A percentile compares a stretch with the other conserved stretches of the same genome.
Evolutionary conservation across 805 yeast species (phyloP).

Genomic region (Zygosaccharomyces gambellarensis): DNA sequence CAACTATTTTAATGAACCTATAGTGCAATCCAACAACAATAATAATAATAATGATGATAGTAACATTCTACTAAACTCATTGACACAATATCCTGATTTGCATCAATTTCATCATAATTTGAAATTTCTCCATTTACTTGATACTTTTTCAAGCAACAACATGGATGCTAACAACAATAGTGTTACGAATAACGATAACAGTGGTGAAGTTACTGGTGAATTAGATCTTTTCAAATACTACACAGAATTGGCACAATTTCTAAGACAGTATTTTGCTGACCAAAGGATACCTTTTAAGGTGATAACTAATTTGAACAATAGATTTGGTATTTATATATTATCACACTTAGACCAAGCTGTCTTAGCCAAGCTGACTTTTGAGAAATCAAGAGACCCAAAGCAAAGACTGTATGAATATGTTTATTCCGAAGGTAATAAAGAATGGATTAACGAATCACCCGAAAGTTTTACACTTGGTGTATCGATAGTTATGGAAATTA

Average conservation of each 20-base stretch:
- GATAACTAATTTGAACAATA: constrained; percentile 25
- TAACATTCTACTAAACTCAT: constrained; percentile 32
- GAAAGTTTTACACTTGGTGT: constrained; percentile 28
- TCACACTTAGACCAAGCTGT: constrained; percentile 6
- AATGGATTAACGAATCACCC: constrained; percentile 30
- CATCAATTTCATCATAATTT: constrained; percentile 33
- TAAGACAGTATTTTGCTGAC: constrained; percentile 21
- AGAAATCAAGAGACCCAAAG: constrained; percentile 21
- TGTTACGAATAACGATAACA: constrained; percentile 3
- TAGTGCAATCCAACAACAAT: constrained; percentile 1
- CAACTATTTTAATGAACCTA: constrained; percentile 28
- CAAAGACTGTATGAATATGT: constrained; percentile 29
- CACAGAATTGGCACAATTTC: constrained; percentile 26
- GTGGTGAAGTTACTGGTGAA: constrained; percentile 14
- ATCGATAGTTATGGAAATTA: constrained; percentile 25
- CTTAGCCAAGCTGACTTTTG: constrained; percentile 25
- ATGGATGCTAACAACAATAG: constrained; percentile 18
- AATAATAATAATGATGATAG: constrained; percentile 2
- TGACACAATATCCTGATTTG: constrained; percentile 26
- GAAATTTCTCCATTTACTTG: constrained; percentile 31
- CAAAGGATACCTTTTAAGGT: constrained; percentile 17
- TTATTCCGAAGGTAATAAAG: constrained; percentile 17
- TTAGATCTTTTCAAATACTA: constrained; percentile 33
- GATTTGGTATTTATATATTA: constrained; percentile 30
- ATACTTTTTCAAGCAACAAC: constrained; percentile 30